Conservation (phyloP, 805 yeast species). For the Metschnikowia similis region DNA sequence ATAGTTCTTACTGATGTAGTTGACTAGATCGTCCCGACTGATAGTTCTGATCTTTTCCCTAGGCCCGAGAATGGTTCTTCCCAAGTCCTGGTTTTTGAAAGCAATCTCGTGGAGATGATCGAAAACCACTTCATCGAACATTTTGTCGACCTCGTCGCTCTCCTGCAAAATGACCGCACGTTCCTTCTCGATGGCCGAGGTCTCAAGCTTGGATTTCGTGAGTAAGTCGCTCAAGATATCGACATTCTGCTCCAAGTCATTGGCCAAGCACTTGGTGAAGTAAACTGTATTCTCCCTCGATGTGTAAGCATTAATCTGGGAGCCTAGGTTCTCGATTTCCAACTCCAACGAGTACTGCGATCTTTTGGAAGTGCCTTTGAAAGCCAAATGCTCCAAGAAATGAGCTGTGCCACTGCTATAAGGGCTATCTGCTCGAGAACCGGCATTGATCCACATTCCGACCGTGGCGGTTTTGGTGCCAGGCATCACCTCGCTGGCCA, state of each 20-base stretch:
- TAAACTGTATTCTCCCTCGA: slow-evolving; percentile 97
- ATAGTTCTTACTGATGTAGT: slow-evolving; percentile 81
- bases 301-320: slow-evolving; percentile 97
- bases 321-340: slow-evolving; percentile 94
- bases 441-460: slow-evolving; percentile 98
- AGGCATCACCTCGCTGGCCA: slow-evolving; percentile 86
- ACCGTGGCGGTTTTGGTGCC: slow-evolving; percentile 92
- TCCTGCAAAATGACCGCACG: slow-evolving; percentile 95
- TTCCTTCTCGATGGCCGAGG: slow-evolving; percentile 86
- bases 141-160: slow-evolving; percentile 95
- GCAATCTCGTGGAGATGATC: slow-evolving; percentile 94
- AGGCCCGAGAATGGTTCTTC: slow-evolving; percentile 96
- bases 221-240: slow-evolving; percentile 87
- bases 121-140: slow-evolving; percentile 97
- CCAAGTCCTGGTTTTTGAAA: slow-evolving; percentile 85
- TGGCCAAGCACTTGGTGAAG: slow-evolving; percentile 81
- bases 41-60: slow-evolving; percentile 81
- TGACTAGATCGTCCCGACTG: slow-evolving; percentile 66
- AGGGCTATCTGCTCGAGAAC: slow-evolving; percentile 91
- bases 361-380: slow-evolving; percentile 85
- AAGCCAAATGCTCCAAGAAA: slow-evolving; percentile 92
- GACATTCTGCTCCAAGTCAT: slow-evolving; percentile 79
- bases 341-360: slow-evolving; percentile 80
- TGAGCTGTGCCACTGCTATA: slow-evolving; percentile 93
- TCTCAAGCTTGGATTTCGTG: slow-evolving; percentile 79